Conservation (phyloP, 2,329 filamentous ascomycete genomes). For the Neonectria faginata region DNA sequence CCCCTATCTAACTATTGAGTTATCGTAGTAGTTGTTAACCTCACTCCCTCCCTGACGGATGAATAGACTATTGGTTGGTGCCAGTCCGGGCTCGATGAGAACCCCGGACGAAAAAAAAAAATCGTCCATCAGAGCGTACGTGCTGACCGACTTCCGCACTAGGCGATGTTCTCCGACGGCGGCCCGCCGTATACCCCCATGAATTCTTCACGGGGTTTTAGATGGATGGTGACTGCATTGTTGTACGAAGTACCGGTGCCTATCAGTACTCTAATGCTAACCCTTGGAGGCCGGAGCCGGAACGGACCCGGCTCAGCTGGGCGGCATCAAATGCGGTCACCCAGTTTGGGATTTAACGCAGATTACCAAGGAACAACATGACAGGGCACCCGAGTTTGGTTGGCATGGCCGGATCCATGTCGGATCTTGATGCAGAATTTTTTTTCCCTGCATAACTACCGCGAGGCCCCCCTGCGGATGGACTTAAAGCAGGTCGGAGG, state of each 20-base stretch:
- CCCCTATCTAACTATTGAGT: not conserved
- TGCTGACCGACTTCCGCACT: slow-evolving; percentile 5
- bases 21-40: not conserved
- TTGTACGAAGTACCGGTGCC: not conserved
- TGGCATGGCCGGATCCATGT: slow-evolving; percentile 5
- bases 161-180: slow-evolving; percentile 1
- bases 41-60: not conserved
- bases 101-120: slow-evolving; percentile 1
- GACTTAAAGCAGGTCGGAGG: slow-evolving; percentile 3
- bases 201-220: not conserved
- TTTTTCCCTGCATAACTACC: slow-evolving; percentile 14
- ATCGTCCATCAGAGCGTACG: not conserved
- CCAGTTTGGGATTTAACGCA: not conserved
- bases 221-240: slow-evolving; percentile 8
- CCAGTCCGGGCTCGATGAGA: not conserved
- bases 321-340: slow-evolving; percentile 1
- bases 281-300: not conserved
- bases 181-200: not conserved
- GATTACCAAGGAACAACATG: not conserved
- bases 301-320: slow-evolving; percentile 9
- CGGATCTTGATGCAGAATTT: slow-evolving; percentile 15
- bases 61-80: not conserved
- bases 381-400: slow-evolving; percentile 10
- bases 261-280: not conserved
- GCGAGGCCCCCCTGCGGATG: slow-evolving; percentile 1